A percentile compares a stretch with the other conserved stretches of the same genome.
These are phyloP conservation scores for Eimeria sp. DNA, from an alignment of 169 alveolate genomes.

Conservation along the genomic window DNA sequence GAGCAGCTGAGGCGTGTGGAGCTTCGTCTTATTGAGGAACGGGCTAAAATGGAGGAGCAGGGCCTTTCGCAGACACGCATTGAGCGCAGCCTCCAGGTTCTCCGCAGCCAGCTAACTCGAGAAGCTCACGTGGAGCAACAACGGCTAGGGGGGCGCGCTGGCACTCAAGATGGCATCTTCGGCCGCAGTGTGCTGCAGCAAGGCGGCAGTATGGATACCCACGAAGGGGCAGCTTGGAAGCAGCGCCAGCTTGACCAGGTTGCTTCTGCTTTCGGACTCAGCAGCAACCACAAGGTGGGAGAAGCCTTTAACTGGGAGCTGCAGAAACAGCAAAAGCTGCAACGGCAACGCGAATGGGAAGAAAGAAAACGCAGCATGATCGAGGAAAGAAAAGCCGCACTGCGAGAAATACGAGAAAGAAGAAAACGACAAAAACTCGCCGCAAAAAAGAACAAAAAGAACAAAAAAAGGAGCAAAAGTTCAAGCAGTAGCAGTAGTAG, in stretches of 20 bases:
- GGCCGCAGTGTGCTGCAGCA: conserved; percentile 66
- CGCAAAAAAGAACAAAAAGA: not conserved
- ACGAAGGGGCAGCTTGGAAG: conserved; percentile 79
- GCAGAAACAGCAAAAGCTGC: conserved; percentile 53
- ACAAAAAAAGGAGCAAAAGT: not conserved
- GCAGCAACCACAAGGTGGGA: conserved; percentile 59
- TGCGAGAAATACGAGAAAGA: conserved; percentile 18
- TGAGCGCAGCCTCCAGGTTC: not conserved
- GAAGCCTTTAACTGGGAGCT: conserved; percentile 80
- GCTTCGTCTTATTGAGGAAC: conserved; percentile 84
- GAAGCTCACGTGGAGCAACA: conserved; percentile 31
- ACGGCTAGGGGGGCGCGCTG: not conserved
- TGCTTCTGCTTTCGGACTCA: conserved; percentile 78
- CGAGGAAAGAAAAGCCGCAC: conserved; percentile 50
- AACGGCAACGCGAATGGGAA: conserved; percentile 75
- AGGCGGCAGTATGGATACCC: not conserved
- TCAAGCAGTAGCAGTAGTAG: conserved; percentile 15
- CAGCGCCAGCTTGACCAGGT: conserved; percentile 68
- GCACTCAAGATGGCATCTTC: conserved; percentile 35
- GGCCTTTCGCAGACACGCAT: not conserved
- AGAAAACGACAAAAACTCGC: not conserved
- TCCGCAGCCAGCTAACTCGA: conserved; percentile 7
- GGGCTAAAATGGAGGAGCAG: conserved; percentile 74
- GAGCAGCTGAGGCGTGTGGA: conserved; percentile 91
- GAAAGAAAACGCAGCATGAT: conserved; percentile 40